Percentiles rank a stretch among this genome's conserved stretches.
These are phyloP conservation scores for Calcarisporium arbuscula DNA, from an alignment of 2,329 filamentous ascomycete species.

Conservation along the genomic window DNA sequence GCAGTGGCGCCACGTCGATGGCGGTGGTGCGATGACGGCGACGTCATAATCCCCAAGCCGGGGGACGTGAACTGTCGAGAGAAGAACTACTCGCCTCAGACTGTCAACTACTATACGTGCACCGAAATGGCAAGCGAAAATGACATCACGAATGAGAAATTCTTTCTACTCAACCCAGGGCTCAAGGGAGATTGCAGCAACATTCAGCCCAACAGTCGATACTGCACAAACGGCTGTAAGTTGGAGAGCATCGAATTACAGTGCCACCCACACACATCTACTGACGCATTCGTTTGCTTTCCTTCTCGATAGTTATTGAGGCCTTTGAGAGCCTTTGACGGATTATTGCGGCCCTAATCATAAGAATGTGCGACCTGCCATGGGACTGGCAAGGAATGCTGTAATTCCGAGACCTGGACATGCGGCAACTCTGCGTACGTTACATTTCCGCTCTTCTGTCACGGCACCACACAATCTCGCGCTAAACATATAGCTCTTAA, in stretches of 20 bases:
- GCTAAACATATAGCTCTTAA: slow-evolving; percentile 1
- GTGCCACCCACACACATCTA: not conserved
- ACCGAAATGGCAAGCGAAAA: slow-evolving; percentile 14
- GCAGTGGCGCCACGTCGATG: too few relatives aligned
- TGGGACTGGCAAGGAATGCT: slow-evolving; percentile 22
- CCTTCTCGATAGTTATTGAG: slow-evolving; percentile 16
- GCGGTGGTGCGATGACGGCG: slow-evolving; percentile 1
- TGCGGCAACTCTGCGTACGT: slow-evolving; percentile 22
- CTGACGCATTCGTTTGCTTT: not conserved
- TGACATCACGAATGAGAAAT: slow-evolving; percentile 14
- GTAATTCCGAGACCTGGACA: slow-evolving; percentile 24
- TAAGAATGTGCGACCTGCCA: slow-evolving; percentile 25
- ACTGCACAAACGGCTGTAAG: slow-evolving; percentile 24
- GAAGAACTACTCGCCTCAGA: slow-evolving; percentile 5
- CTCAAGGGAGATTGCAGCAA: slow-evolving; percentile 20
- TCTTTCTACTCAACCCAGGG: slow-evolving; percentile 21
- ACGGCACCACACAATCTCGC: not conserved
- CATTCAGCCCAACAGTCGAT: slow-evolving; percentile 20
- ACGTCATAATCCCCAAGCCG: not conserved
- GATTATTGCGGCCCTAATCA: slow-evolving; percentile 23
- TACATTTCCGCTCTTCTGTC: not conserved
- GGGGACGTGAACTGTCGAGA: slow-evolving; percentile 18
- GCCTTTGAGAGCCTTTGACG: slow-evolving; percentile 18
- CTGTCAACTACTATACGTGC: slow-evolving; percentile 21
- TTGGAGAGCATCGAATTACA: too few relatives aligned